These are phyloP conservation scores for Exophiala spinifera DNA, from an alignment of 2,329 filamentous ascomycete genomes.

Conservation along the genomic window DNA sequence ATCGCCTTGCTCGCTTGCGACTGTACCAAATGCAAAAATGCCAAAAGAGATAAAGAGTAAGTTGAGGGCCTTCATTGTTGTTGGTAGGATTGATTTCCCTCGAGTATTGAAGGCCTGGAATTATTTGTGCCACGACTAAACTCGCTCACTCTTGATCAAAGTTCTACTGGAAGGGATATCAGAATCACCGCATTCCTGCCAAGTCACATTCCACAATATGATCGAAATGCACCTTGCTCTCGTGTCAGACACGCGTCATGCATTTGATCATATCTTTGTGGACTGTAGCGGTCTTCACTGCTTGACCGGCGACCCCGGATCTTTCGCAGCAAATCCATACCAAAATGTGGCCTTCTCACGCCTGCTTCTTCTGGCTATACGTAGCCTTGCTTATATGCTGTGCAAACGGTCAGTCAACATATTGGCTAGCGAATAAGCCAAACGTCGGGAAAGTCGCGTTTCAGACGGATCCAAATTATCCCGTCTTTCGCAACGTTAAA, in stretches of 20 bases:
- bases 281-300: neutral
- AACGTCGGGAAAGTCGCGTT: conserved; percentile 35
- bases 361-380: neutral
- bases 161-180: conserved; percentile 7
- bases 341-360: conserved; percentile 16
- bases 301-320: neutral
- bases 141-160: neutral
- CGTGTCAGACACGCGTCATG: conserved; percentile 2
- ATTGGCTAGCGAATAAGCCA: conserved; percentile 36
- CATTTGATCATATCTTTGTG: neutral
- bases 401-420: conserved; percentile 25
- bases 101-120: neutral
- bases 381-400: conserved; percentile 4
- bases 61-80: conserved; percentile 11
- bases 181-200: conserved; percentile 19
- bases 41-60: conserved; percentile 10
- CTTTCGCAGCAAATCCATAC: neutral
- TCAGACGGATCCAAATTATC: conserved; percentile 33
- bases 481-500: conserved; percentile 67
- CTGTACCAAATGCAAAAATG: conserved; percentile 2
- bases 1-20: conserved; percentile 4
- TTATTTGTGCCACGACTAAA: neutral
- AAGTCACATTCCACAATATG: conserved; percentile 21
- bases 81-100: too few species aligned
- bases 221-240: neutral